Evolutionary conservation across 768 basidiomycete species (phyloP).

Genomic region (Collybia nuda): DNA sequence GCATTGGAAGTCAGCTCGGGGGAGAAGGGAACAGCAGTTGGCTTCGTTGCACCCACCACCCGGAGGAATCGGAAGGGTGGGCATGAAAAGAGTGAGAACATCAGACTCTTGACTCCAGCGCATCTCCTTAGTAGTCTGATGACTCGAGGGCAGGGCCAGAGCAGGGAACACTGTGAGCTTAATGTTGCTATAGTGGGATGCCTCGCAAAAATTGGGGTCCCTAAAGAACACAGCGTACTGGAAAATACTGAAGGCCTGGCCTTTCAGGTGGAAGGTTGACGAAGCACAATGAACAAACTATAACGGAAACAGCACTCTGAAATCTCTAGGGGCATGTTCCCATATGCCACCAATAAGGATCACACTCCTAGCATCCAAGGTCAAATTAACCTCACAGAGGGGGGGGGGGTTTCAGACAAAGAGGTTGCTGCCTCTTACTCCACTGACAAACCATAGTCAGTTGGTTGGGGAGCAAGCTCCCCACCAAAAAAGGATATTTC

Average conservation of each 20-base stretch:
- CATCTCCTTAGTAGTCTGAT: conserved; percentile 43
- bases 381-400: no score
- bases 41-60: conserved; percentile 10
- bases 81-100: conserved; percentile 11
- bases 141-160: conserved; percentile 20
- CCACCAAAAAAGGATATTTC: no score
- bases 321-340: no score
- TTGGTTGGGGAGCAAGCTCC: no score
- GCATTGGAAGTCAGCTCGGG: conserved; percentile 34
- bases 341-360: no score
- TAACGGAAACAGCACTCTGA: no score
- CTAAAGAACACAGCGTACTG: not conserved
- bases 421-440: no score
- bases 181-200: conserved; percentile 24
- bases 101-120: conserved; percentile 37
- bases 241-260: no score
- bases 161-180: conserved; percentile 4
- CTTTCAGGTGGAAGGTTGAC: not conserved
- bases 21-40: conserved; percentile 25
- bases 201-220: conserved; percentile 29
- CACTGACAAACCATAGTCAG: no score
- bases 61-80: conserved; percentile 16
- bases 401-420: no score
- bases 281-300: not conserved
- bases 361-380: no score